Conservation (phyloP, 768 basidiomycete genomes). For the Cystobasidium ongulense region DNA sequence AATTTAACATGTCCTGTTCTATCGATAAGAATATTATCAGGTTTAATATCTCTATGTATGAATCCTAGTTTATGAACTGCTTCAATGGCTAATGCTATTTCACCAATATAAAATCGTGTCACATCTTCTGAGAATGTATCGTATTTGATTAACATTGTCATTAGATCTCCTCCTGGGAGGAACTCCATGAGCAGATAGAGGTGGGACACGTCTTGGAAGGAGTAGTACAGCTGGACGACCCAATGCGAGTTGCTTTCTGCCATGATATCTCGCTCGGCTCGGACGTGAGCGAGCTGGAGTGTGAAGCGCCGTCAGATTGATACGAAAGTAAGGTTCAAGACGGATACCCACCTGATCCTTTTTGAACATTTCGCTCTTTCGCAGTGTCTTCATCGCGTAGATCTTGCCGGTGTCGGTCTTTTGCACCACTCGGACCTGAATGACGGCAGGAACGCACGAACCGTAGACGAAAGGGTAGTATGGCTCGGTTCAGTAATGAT, state of each 20-base stretch:
- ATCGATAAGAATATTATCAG: conserved; percentile 97
- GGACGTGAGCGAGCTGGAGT: conserved; percentile 82
- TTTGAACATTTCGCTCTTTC: conserved; percentile 98
- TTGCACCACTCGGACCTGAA: conserved; percentile 80
- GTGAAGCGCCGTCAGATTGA: neutral
- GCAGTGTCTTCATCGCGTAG: conserved; percentile 96
- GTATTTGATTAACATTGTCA: conserved; percentile 99
- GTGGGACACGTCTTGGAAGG: conserved; percentile 67
- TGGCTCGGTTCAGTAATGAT: too few relatives aligned
- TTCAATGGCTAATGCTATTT: conserved; percentile 94
- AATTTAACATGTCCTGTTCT: conserved; percentile 94
- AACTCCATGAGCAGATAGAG: conserved; percentile 99
- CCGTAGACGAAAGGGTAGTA: neutral
- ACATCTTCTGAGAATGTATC: conserved; percentile 98
- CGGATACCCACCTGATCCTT: conserved; percentile 73
- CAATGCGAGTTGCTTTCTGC: conserved; percentile 56
- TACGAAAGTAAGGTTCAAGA: too few relatives aligned
- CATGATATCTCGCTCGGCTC: conserved; percentile 51
- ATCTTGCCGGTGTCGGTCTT: conserved; percentile 96
- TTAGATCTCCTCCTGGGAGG: conserved; percentile 91
- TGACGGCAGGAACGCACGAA: neutral
- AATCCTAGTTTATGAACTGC: conserved; percentile 95
- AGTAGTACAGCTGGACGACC: conserved; percentile 32
- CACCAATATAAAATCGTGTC: conserved; percentile 95
- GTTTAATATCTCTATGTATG: conserved; percentile 98